A percentile compares a stretch with the other conserved stretches of the same genome.
Conservation (phyloP, 192 early-diverging fungal genomes). For the Thamnidium elegans region DNA sequence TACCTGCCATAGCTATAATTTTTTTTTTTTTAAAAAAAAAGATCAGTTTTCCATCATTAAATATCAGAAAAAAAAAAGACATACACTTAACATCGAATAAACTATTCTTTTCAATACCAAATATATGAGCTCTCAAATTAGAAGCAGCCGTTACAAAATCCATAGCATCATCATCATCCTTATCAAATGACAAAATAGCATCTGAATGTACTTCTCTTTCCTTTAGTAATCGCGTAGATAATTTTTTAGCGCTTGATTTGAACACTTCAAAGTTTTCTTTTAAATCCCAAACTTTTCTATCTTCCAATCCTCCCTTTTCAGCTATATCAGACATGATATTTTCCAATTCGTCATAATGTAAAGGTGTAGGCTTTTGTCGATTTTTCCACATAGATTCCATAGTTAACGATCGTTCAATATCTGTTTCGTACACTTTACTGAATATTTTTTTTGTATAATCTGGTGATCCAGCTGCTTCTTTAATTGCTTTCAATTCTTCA, state of each 20-base stretch:
- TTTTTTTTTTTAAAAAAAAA: conserved; percentile 28
- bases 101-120: conserved; percentile 75
- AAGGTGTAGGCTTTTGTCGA: conserved; percentile 64
- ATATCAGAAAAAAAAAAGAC: not conserved
- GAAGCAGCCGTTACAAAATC: conserved; percentile 93
- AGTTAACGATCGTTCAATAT: conserved; percentile 73
- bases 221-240: conserved; percentile 49
- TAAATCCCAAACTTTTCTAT: conserved; percentile 73
- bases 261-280: conserved; percentile 72
- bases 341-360: conserved; percentile 54
- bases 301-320: conserved; percentile 40
- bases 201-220: conserved; percentile 48
- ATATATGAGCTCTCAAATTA: conserved; percentile 82
- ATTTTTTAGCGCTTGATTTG: conserved; percentile 50
- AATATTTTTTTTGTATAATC: conserved; percentile 67
- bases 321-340: conserved; percentile 23
- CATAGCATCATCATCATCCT: conserved; percentile 90
- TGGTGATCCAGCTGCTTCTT: conserved; percentile 52
- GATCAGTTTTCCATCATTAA: conserved; percentile 6
- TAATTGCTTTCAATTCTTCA: conserved; percentile 63
- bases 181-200: conserved; percentile 78
- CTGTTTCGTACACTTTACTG: conserved; percentile 77
- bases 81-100: conserved; percentile 87
- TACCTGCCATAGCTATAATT: conserved; percentile 96
- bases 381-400: conserved; percentile 92